Base-by-base conservation (phyloP, 2,329 filamentous ascomycete genomes). In the Aspergillus aculeatus region DNA sequence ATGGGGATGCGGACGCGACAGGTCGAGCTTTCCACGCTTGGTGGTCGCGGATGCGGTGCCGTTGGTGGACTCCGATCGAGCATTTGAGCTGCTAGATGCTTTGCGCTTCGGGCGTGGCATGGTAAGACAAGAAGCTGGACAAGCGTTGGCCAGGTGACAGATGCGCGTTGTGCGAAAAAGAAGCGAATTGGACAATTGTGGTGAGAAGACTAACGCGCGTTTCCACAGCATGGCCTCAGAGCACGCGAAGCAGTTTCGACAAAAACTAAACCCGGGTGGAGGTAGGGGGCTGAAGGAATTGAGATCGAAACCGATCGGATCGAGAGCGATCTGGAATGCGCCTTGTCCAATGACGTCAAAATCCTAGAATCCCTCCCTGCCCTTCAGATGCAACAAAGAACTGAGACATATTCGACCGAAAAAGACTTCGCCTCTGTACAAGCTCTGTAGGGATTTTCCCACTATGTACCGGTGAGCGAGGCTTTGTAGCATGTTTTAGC, bases 91-190 rank as follows among this genome's bases (percentile, higher is more conserved):
- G 32, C 23, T 62, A 11, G 66, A 57, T 3, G 64, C 56, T 52
- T 68, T 72, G 52, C 70, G 71, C 57, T 73, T 73, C 32, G 49
- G 52, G 0, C 65, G 58, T 16, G 68, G 63, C 70, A 72, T 72
- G 21, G 10, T 48, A 29, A 19, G 7, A n/a, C 4, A 21, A 19
- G n/a, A 16, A 2, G 11, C 3, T 24, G n/a, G 24, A n/a, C 19
- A 47, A 21, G n/a, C 14, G 23, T 23, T 55, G 26, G 4, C 3
- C 5, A 35, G 41, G 29, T 14, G 12, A 19, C 16, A 6, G 41
- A 55, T 14, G 24, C 44, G 53, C 19, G 47, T 5, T 16, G 26
- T 6, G 24, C 29, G n/a, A 19, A 7, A 10, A 48, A 32, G n/a
- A 44, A 55, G 47, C 9, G 16, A n/a, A 44, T 16, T 44, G 38